These are phyloP conservation scores for Fusarium redolens DNA, from an alignment of 2,329 filamentous ascomycete species.

Conservation along the genomic window DNA sequence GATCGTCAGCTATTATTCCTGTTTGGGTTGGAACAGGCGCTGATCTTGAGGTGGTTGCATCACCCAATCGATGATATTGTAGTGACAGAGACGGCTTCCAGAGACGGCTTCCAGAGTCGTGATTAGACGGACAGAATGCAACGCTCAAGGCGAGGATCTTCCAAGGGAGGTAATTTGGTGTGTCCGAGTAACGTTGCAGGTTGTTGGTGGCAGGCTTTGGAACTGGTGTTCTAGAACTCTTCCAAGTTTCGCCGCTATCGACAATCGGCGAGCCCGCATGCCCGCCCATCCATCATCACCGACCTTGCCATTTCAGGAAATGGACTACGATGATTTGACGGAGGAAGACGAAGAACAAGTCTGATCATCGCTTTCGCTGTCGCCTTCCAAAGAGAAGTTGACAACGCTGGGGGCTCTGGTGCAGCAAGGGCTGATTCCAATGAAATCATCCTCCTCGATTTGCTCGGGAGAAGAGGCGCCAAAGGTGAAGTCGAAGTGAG, in stretches of 20 bases:
- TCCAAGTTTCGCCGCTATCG: conserved; percentile 22
- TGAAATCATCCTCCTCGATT: conserved; percentile 49
- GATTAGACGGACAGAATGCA: conserved; percentile 11
- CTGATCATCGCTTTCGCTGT: conserved; percentile 39
- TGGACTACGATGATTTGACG: conserved; percentile 34
- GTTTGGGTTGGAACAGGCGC: conserved; percentile 18
- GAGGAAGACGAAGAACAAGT: conserved; percentile 37
- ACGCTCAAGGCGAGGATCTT: conserved; percentile 12
- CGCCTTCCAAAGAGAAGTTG: conserved; percentile 39
- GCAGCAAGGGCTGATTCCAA: conserved; percentile 58
- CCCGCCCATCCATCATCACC: conserved; percentile 35
- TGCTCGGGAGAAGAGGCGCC: conserved; percentile 52
- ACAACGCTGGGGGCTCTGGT: conserved; percentile 54
- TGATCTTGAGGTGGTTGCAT: conserved; percentile 24
- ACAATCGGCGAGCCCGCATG: conserved; percentile 29
- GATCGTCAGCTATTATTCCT: conserved; percentile 27
- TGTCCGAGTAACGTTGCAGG: conserved; percentile 1
- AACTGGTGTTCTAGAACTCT: conserved; percentile 35
- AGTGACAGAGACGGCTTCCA: conserved; percentile 12
- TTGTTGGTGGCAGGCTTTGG: conserved; percentile 15
- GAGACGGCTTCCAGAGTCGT: conserved; percentile 9
- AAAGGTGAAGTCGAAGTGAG: conserved; percentile 59
- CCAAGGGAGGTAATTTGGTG: conserved; percentile 14
- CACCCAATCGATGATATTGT: conserved; percentile 18
- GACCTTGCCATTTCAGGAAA: conserved; percentile 38